phyloP scores from a whole-genome alignment of 495 filamentous ascomycete genomes.

The Daldinia decipiens region DNA sequence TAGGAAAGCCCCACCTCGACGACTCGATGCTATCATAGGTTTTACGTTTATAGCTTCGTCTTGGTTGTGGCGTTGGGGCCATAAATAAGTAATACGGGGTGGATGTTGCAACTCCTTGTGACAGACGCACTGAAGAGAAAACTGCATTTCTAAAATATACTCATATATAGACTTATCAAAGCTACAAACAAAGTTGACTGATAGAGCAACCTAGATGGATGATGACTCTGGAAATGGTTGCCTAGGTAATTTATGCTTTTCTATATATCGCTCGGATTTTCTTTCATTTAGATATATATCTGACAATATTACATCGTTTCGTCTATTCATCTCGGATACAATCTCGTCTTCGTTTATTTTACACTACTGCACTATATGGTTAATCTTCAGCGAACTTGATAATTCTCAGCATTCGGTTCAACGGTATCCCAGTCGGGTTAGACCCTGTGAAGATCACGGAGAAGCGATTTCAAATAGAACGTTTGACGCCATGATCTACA shows the following conservation, averaged over 20 bases:
- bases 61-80: not conserved
- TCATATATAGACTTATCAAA: no score
- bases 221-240: constrained; percentile 5
- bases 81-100: constrained; percentile 5
- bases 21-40: not conserved
- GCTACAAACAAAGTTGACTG: not conserved
- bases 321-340: no score
- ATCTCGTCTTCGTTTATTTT: no score
- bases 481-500: constrained; percentile 55
- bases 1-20: constrained; percentile 3
- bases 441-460: constrained; percentile 51
- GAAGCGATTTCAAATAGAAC: constrained; percentile 49
- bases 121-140: no score
- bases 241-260: no score
- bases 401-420: constrained; percentile 1
- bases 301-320: no score
- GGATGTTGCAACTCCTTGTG: constrained; percentile 21
- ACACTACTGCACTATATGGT: no score
- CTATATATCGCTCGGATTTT: no score
- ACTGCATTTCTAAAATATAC: no score
- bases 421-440: constrained; percentile 29
- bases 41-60: not conserved
- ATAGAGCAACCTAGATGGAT: not conserved
- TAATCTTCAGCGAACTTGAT: constrained; percentile 1
- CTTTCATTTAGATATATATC: no score